Base-by-base conservation (phyloP, 2,329 filamentous ascomycete genomes). In the Rachicladosporium sp. region DNA sequence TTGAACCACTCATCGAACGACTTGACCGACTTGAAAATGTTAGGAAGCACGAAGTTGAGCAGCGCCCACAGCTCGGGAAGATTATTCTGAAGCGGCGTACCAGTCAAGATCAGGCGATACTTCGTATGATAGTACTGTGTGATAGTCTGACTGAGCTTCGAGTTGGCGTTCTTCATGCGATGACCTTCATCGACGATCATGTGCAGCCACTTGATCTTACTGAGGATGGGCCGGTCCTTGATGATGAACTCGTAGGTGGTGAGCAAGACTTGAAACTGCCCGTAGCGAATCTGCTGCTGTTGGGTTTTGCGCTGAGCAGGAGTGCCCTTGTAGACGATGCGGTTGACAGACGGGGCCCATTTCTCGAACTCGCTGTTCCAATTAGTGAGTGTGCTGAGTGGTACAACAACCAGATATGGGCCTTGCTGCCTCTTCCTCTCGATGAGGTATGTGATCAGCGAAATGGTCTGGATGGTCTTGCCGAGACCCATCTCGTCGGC, bases 1-100 rank as follows among this genome's bases (percentile, higher is more conserved):
- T 96, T 98, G 77, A 98, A 98, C 91, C 91, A 98, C 62, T 98
- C 91, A 60, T 98, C 91, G 57, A 98, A 98, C 2, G 89, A 96
- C 60, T 91, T 95, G 46, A 89, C 87, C 2, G 91, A 96, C 62
- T 98, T 98, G 79, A 98, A 98, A 50, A 98, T 98, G 52, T 86
- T 96, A 3, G 91, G 91, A 36, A 98, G 70, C 31, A 95, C 91
- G 61, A 98, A 98, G 67, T 98, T 98, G 55, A 98, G 82, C 70
- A 98, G 80, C 19, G 91, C 86, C 91, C 91, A 98, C 53, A 98
- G 68, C 60, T 98, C 91, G 3, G 87, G 79, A 31, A 98, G 70
- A 59, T 96, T 98, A 68, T 98, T 98, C 64, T 98, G 89, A 23
- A 98, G 70, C 4, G 91, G 91, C 4, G 91, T 98, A 71, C 91